phyloP scores from a whole-genome alignment of 1,284 basidiomycete species.

The Cystobasidiaceae sp. region DNA sequence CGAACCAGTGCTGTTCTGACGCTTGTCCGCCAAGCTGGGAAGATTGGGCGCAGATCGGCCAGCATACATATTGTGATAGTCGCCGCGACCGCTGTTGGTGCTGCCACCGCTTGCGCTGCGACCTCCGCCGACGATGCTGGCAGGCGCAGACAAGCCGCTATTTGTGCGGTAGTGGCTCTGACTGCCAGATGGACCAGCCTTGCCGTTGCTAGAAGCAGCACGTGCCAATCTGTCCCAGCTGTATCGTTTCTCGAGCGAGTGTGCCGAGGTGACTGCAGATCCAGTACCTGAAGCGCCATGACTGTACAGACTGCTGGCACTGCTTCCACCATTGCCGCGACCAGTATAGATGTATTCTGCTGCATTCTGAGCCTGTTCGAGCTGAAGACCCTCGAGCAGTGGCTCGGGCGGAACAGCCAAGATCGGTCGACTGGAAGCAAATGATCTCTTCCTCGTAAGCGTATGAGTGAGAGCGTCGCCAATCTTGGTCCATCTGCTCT shows the following conservation, averaged over 20 bases:
- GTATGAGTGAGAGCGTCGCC: conserved; percentile 22
- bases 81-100: not conserved
- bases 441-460: conserved; percentile 18
- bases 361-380: conserved; percentile 26
- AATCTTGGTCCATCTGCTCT: conserved; percentile 23
- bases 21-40: conserved; percentile 11
- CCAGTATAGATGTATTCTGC: conserved; percentile 28
- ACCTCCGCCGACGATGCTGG: not conserved
- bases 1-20: conserved; percentile 20
- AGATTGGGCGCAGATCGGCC: conserved; percentile 26
- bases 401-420: conserved; percentile 21
- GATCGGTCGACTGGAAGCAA: conserved; percentile 13
- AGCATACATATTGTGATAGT: not conserved
- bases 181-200: not conserved
- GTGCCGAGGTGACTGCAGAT: conserved; percentile 5
- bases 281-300: not conserved
- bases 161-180: not conserved
- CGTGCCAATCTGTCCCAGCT: conserved; percentile 18
- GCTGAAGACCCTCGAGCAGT: conserved; percentile 12
- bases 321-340: not conserved
- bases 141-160: not conserved
- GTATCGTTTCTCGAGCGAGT: conserved; percentile 11
- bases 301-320: not conserved
- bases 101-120: not conserved
- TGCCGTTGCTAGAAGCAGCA: not conserved